Percentiles rank a stretch among this genome's conserved stretches.
Conservation (phyloP, 306 rosid species). For the Rosa rugosa region DNA sequence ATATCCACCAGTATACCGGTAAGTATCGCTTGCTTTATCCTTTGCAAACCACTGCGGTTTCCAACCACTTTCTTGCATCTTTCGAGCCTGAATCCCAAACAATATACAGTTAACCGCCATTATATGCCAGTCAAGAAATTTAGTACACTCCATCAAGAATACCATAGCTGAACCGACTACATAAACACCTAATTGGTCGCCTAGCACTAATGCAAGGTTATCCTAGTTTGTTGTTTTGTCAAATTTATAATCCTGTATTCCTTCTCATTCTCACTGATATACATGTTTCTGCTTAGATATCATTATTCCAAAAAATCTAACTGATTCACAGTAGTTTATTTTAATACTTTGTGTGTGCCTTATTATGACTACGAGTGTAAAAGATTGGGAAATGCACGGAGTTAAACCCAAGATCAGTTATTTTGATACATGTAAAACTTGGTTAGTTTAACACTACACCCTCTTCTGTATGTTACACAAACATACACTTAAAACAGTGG, state of each 20-base stretch:
- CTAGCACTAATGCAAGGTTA: not conserved
- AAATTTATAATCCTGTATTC: not conserved
- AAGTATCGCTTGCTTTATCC: constrained; percentile 77
- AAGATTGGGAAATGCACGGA: not conserved
- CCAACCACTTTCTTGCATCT: constrained; percentile 99
- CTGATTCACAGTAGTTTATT: not conserved
- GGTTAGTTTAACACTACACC: not conserved
- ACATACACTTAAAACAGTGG: not conserved
- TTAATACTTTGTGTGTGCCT: not conserved
- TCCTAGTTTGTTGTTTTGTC: not conserved
- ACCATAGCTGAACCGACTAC: not conserved
- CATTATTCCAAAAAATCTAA: not conserved
- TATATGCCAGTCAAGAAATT: not conserved
- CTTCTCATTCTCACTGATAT: not conserved
- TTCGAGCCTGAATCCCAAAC: constrained; percentile 68
- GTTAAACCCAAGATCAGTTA: not conserved
- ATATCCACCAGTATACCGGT: constrained; percentile 77
- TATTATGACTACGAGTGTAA: not conserved
- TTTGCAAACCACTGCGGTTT: constrained; percentile 86
- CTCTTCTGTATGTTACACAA: not conserved
- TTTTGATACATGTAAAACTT: not conserved
- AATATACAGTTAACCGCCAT: constrained; percentile 14
- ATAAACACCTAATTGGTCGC: not conserved
- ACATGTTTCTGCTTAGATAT: not conserved
- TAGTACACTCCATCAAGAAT: not conserved